Base-by-base conservation (phyloP, 805 yeast genomes). In the Candida ortonii region DNA sequence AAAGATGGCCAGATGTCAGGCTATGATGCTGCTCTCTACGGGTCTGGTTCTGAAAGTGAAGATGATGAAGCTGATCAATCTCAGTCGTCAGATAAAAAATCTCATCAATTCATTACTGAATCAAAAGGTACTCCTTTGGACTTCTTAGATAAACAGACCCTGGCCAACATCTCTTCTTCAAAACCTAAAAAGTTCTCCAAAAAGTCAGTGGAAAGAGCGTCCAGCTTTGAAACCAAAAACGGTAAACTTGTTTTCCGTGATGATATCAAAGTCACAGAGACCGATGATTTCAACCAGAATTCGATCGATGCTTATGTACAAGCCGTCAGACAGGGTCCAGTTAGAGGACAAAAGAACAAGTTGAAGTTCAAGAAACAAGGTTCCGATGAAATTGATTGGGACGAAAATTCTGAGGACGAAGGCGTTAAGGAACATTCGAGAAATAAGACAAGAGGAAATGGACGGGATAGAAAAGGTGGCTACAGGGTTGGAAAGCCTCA, bases 251-350 rank as follows among this genome's bases (percentile, higher is more conserved):
- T 85, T 36, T 73, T 87, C 50, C 68, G 63, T 37, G 87, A 80
- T 33, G 61, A 60, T 22, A 73, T 62, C 3, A 70, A 70, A 27
- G 82, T 76, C 50, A n/a, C n/a, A n/a, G 76, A 71, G 37, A 56
- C 71, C 39, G 62, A 68, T 24, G 64, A 71, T 4, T 23, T 44
- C 16, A 63, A 64, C 16, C 61, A 62, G 17, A 64, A 67, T 28
- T 95, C 96, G 12, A 76, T 90, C 46, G 84, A 84, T 55, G 97
- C 97, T 0, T 93, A 93, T 58, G 75, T 88, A 46, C 96, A 88
- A 43, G 98, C 98, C 6, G 87, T 93, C 16, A 82, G 77, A 59
- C 84, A 83, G 50, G 97, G 93, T 16, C 97, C 97, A 19, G 78
- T 88, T 3, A 81, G 96, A 62, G 96, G 97, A 39, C 96, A 86